These are phyloP conservation scores for Kuraishia floccosa DNA, from an alignment of 805 yeast genomes.

Conservation along the genomic window DNA sequence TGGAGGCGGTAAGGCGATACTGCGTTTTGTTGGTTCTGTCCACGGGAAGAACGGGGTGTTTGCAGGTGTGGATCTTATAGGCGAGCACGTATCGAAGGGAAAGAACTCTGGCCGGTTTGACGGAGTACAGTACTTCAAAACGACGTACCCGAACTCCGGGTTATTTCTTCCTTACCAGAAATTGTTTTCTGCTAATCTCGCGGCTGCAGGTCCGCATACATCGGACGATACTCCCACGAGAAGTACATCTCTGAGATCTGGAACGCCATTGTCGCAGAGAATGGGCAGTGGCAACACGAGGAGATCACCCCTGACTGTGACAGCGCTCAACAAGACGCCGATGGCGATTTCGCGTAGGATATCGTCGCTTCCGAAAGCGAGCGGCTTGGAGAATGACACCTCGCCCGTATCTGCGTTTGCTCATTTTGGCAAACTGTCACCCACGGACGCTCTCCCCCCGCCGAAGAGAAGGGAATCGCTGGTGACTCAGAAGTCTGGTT, in stretches of 20 bases:
- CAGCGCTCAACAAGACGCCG: constrained; percentile 5
- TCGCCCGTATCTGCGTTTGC: neutral
- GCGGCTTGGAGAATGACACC: neutral
- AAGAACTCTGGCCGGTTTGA: constrained; percentile 79
- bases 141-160: constrained; percentile 56
- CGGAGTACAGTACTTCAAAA: constrained; percentile 60
- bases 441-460: neutral
- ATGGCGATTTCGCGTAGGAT: neutral
- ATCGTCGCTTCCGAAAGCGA: neutral
- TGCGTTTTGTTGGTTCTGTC: constrained; percentile 65
- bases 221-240: constrained; percentile 3
- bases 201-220: too few species aligned
- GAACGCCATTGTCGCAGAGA: neutral
- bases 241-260: constrained; percentile 2
- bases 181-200: constrained; percentile 10
- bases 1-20: constrained; percentile 56
- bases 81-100: constrained; percentile 53
- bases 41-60: constrained; percentile 62
- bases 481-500: too few species aligned
- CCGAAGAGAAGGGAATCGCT: neutral
- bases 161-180: constrained; percentile 55
- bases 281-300: neutral
- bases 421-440: neutral
- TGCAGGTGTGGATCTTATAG: constrained; percentile 83
- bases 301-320: neutral